Evolutionary conservation across 2,329 filamentous ascomycete species (phyloP), one percentile per base, ranked within the genome.

Genomic region (Orbilia oligospora): DNA sequence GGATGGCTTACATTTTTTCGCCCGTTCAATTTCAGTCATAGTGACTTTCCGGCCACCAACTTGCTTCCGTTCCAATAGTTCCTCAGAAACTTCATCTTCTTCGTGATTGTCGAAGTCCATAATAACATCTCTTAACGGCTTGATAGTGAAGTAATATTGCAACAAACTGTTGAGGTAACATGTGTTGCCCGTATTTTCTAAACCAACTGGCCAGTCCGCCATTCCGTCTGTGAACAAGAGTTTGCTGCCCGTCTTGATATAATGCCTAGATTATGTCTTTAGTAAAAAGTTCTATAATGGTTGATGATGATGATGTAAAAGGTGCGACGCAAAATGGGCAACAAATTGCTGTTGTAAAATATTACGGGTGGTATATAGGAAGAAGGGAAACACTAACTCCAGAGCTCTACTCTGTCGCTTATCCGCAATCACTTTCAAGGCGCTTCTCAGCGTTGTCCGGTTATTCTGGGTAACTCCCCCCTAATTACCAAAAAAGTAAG

Each of bases 111-210:
- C 90, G 81, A 93, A 93, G 63, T 93, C 87, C 73, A 97, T 87
- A 2, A 97, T 90, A 80, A 97, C 89, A 4, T 96, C 88, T 63
- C 95, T 90, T 33, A 98, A 87, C 1, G 93, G 90, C 79, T 90
- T 91, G 70, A 98, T 89, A 0, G 94, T 97, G 83, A 97, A 97
- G 81, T 97, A 92, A 83, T 97, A 98, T 82, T 99, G 96, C 9
- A 99, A 87, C 61, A 99, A 88, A 85, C 95, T 98, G 86, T 99
- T 99, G 69, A 99, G 88, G 82, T 99, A 99, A 84, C 96, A 99
- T 0, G 97, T 99, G 83, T 99, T 99, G 76, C 96, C 94, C 72
- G 98, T 97, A 81, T 98, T 99, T 80, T 91, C 89, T 5, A 98
- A 88, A 0, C 96, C 96, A 22, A 97, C 92, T 0, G 96, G 96